Evolutionary conservation across 2,329 filamentous ascomycete genomes (phyloP).

Genomic region (Verticillium klebahnii): DNA sequence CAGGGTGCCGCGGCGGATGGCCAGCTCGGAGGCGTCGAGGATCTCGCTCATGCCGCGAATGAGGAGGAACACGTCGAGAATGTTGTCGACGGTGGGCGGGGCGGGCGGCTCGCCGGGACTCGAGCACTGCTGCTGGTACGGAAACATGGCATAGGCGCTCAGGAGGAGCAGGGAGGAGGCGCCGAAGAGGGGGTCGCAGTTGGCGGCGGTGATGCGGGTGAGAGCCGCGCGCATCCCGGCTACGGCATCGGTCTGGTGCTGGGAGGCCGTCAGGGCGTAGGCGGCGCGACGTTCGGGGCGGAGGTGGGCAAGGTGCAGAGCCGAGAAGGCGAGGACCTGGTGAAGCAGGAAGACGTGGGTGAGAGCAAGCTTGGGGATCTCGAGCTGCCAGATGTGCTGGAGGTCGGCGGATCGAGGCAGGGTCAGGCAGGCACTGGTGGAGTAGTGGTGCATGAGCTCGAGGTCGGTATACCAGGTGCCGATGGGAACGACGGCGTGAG

Average conservation of each 20-base stretch:
- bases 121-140: background rate
- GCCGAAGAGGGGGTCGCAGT: constrained; percentile 26
- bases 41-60: constrained; percentile 25
- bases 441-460: constrained; percentile 30
- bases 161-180: constrained; percentile 25
- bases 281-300: constrained; percentile 15
- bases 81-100: constrained; percentile 20
- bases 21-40: constrained; percentile 17
- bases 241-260: constrained; percentile 26
- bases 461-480: constrained; percentile 26
- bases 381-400: constrained; percentile 13
- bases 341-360: constrained; percentile 23
- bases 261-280: constrained; percentile 19
- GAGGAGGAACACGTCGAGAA: constrained; percentile 26
- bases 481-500: background rate
- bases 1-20: constrained; percentile 16
- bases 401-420: constrained; percentile 21
- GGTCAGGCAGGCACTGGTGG: constrained; percentile 21
- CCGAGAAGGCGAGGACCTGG: constrained; percentile 24
- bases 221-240: constrained; percentile 22
- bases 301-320: constrained; percentile 22
- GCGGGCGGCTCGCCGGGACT: background rate
- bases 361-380: constrained; percentile 20
- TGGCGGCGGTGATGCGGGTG: constrained; percentile 18
- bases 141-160: constrained; percentile 19